A percentile compares a stretch with the other conserved stretches of the same genome.
Evolutionary conservation across 1,139 yeast genomes (phyloP).

Genomic region (Yamadazyma dushanensis): DNA sequence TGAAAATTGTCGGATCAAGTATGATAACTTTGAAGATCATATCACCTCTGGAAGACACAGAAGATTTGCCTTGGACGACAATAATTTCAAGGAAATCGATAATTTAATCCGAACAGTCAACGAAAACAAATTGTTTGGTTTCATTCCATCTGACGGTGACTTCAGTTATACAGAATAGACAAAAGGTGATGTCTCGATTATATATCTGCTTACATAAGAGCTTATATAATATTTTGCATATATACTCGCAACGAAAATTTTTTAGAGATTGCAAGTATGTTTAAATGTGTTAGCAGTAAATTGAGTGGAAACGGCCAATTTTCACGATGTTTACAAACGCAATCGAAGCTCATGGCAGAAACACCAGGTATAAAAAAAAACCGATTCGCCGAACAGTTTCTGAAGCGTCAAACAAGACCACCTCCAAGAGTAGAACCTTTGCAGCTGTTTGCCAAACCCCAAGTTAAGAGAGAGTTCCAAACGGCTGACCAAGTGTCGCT

Average conservation of each 20-base stretch:
- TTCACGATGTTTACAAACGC: background rate
- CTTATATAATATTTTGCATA: constrained; percentile 1
- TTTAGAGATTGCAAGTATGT: background rate
- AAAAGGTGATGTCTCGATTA: background rate
- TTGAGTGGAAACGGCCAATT: background rate
- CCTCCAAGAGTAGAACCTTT: background rate
- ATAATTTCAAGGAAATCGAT: constrained; percentile 78
- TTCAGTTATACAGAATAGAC: constrained; percentile 24
- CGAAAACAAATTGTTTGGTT: constrained; percentile 43
- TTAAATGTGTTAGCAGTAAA: background rate
- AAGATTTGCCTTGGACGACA: constrained; percentile 71
- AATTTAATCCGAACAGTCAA: constrained; percentile 53
- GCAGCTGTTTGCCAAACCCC: background rate
- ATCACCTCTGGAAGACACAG: constrained; percentile 70
- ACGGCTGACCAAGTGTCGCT: background rate
- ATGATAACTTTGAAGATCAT: constrained; percentile 79
- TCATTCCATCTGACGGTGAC: constrained; percentile 47
- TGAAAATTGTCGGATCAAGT: constrained; percentile 90
- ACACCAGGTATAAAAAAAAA: constrained; percentile 15
- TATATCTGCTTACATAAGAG: background rate
- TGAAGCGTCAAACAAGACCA: constrained; percentile 5
- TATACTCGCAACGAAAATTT: constrained; percentile 2
- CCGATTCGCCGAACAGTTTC: constrained; percentile 29
- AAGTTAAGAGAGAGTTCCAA: constrained; percentile 1
- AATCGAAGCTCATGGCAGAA: background rate